Conservation (phyloP, 306 rosid genomes). For the Sophora flavescens region DNA sequence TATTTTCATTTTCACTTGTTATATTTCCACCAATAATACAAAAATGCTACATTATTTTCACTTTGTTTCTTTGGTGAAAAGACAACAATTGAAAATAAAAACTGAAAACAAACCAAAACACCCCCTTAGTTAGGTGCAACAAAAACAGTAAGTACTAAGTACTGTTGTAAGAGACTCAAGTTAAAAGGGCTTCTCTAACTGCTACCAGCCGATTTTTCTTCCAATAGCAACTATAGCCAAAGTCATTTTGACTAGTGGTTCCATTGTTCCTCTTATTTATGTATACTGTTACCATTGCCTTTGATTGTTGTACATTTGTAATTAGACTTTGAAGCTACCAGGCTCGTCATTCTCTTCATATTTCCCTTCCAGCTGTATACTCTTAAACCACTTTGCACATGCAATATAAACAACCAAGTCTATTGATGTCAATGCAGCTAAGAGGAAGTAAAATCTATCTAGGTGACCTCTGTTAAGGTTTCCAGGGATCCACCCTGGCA, state of each 20-base stretch:
- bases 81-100: background rate
- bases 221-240: constrained; percentile 15
- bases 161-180: constrained; percentile 48
- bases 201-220: constrained; percentile 19
- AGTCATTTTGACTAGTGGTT: constrained; percentile 42
- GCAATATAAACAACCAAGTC: constrained; percentile 59
- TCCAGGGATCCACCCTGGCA: constrained; percentile 78
- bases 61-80: background rate
- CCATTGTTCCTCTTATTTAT: constrained; percentile 62
- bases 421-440: constrained; percentile 59
- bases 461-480: constrained; percentile 69
- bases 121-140: constrained; percentile 22
- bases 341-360: constrained; percentile 53
- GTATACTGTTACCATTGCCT: constrained; percentile 50
- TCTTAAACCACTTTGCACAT: constrained; percentile 66
- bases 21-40: background rate
- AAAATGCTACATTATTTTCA: background rate
- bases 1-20: background rate
- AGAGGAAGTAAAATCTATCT: constrained; percentile 76
- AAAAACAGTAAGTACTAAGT: constrained; percentile 7
- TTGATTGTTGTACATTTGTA: constrained; percentile 29
- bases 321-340: constrained; percentile 66
- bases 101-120: background rate
- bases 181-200: constrained; percentile 47
- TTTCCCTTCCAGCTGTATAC: constrained; percentile 65